Evolutionary conservation across 352 stramenopile genomes (phyloP).

Genomic region (Pythium grandisporangium): DNA sequence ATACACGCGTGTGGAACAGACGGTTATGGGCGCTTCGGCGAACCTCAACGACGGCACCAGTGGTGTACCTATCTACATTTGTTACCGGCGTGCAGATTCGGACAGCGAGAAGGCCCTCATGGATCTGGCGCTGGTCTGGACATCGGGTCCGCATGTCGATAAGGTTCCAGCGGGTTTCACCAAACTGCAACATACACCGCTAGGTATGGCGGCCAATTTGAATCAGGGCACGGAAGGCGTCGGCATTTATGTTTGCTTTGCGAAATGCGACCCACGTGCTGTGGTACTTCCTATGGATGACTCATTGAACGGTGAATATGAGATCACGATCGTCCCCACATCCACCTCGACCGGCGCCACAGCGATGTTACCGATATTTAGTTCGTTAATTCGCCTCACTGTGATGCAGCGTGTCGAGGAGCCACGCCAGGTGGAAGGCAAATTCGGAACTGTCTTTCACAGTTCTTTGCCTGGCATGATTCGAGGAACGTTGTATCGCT

Average conservation of each 20-base stretch:
- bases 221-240: constrained; percentile 71
- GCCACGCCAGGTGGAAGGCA: constrained; percentile 44
- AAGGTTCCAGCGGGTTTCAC: constrained; percentile 57
- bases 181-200: constrained; percentile 79
- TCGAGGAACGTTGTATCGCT: constrained; percentile 38
- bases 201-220: constrained; percentile 83
- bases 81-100: constrained; percentile 37
- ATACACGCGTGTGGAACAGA: constrained; percentile 66
- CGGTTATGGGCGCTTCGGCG: constrained; percentile 52
- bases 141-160: constrained; percentile 49
- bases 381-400: constrained; percentile 47
- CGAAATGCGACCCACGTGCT: constrained; percentile 41
- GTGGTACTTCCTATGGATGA: constrained; percentile 55
- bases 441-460: constrained; percentile 69
- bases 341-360: neutral
- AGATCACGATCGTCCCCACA: constrained; percentile 29
- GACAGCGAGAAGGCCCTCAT: constrained; percentile 47
- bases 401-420: constrained; percentile 44
- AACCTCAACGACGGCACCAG: constrained; percentile 78
- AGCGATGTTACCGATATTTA: constrained; percentile 15
- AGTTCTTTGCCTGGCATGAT: constrained; percentile 46
- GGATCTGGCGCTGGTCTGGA: constrained; percentile 73
- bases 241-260: constrained; percentile 66
- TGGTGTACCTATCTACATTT: constrained; percentile 79
- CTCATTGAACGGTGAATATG: constrained; percentile 69